Evolutionary conservation across 1,284 basidiomycete genomes (phyloP), one percentile per base, ranked within the genome.

Genomic region (Rhodotorula mucilaginosa): DNA sequence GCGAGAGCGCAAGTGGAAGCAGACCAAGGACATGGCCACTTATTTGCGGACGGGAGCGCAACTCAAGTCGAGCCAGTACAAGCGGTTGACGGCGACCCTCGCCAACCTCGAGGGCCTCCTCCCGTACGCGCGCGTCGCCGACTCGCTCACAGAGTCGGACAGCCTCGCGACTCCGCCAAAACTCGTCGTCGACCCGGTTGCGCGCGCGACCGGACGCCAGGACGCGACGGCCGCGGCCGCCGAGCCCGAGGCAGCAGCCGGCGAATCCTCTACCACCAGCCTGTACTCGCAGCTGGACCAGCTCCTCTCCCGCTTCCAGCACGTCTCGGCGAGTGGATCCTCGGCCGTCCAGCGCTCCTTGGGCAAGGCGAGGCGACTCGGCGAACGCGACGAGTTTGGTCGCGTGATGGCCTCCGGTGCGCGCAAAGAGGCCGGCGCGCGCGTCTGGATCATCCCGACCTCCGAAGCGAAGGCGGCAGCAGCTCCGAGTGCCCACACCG

Each of bases 351-450:
- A 71, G 46, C 61, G 75, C 13, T 61, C 71, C 10, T 63, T 58
- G 23, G 75, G 75, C 34, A 62, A 68, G 61, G 69, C 64, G 54
- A 64, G 74, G 3, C 61, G 71, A 5, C 54, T 75, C n/a, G 75
- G 73, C 18, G 58, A 57, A 26, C 67, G 64, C 39, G 93, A 96
- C 80, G 83, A 85, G 63, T 85, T 86, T 65, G 92, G 92, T 23
- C 84, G 93, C 67, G 88, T 88, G n/a, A 92, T 92, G 80, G 90
- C 90, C 0, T 80, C 90, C 56, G 93, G 94, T 39, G 87, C 88
- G 81, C 87, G 93, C 77, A 97, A 97, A 82, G 91, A 91, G 69
- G 90, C 90, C 77, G 84, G 88, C 2, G 92, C 93, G 31, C 86
- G 93, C 61, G 93, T 95, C 3, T 99, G 96, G 95, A 89, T 97